phyloP scores from a whole-genome alignment of 495 filamentous ascomycete species.

The Mycothermus thermophilus region DNA sequence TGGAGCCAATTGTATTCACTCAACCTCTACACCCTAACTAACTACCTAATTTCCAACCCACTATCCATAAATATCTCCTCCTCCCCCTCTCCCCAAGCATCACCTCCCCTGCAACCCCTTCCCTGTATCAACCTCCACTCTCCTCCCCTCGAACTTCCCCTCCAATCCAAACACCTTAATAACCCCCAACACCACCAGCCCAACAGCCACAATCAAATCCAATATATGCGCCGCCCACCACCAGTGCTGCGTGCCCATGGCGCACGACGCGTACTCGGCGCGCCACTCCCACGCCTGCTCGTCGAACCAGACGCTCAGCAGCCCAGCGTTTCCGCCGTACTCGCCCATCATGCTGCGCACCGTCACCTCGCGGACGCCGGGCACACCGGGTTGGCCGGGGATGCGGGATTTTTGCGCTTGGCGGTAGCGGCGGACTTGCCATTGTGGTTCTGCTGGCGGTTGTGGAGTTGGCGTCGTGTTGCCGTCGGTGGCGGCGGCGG shows the following conservation, averaged over 20 bases:
- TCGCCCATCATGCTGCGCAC: conserved; percentile 98
- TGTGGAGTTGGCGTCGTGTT: no score
- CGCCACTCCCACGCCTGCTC: conserved; percentile 54
- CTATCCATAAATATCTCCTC: no score
- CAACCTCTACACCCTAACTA: no score
- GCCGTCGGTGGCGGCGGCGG: no score
- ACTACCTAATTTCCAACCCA: no score
- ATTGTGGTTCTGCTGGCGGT: no score
- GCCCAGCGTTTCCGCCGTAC: conserved; percentile 74
- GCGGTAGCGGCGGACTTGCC: conserved; percentile 34
- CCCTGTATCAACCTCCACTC: no score
- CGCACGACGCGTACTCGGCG: conserved; percentile 64
- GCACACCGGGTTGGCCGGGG: conserved; percentile 22
- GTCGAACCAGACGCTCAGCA: conserved; percentile 86
- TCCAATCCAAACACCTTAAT: conserved; percentile 11
- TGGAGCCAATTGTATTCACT: no score
- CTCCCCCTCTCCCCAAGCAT: no score
- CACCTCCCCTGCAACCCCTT: no score
- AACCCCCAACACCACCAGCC: conserved; percentile 17
- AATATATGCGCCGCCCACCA: conserved; percentile 86
- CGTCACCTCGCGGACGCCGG: conserved; percentile 73
- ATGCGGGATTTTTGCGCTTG: conserved; percentile 20
- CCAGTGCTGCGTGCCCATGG: conserved; percentile 70
- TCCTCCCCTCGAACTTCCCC: no score
- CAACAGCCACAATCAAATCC: conserved; percentile 42